Percentiles rank a stretch among this genome's conserved stretches.
Conservation (phyloP, 2,329 filamentous ascomycete genomes). For the Aspergillus calidoustus region DNA sequence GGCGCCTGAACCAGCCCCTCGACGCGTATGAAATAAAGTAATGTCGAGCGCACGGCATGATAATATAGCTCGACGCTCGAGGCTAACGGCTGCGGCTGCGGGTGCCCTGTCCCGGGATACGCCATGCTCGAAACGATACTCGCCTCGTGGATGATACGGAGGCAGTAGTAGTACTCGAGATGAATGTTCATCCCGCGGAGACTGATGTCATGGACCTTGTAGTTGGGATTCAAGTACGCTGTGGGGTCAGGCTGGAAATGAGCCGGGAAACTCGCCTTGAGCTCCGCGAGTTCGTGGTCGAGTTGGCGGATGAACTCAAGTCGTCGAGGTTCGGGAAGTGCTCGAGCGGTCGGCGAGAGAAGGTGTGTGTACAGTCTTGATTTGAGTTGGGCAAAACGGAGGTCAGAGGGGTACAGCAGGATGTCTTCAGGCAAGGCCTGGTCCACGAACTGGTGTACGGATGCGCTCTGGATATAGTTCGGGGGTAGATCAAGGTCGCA, state of each 20-base stretch:
- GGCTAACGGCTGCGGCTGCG: not conserved
- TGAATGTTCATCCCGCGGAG: slow-evolving; percentile 31
- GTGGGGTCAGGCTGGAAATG: slow-evolving; percentile 27
- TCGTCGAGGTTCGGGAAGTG: slow-evolving; percentile 24
- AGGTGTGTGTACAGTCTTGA: slow-evolving; percentile 28
- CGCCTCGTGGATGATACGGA: slow-evolving; percentile 31
- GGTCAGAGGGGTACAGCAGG: slow-evolving; percentile 32
- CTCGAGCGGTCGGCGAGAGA: slow-evolving; percentile 24
- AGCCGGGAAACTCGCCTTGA: slow-evolving; percentile 26
- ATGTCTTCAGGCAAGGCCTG: slow-evolving; percentile 26
- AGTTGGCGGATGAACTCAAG: slow-evolving; percentile 31
- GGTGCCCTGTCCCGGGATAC: not conserved
- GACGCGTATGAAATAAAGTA: not conserved
- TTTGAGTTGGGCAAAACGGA: slow-evolving; percentile 30
- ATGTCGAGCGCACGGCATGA: not conserved
- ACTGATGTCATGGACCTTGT: slow-evolving; percentile 31
- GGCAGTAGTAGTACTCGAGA: slow-evolving; percentile 32
- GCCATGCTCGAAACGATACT: slow-evolving; percentile 3
- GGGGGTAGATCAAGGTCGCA: slow-evolving; percentile 30
- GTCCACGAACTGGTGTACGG: slow-evolving; percentile 27
- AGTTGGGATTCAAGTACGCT: slow-evolving; percentile 24
- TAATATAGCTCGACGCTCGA: not conserved
- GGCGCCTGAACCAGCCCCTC: not conserved
- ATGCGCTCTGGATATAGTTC: slow-evolving; percentile 25
- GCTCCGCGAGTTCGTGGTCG: slow-evolving; percentile 27